These are phyloP conservation scores for Boletus sp. DNA, from an alignment of 1,284 basidiomycete species.

Conservation along the genomic window DNA sequence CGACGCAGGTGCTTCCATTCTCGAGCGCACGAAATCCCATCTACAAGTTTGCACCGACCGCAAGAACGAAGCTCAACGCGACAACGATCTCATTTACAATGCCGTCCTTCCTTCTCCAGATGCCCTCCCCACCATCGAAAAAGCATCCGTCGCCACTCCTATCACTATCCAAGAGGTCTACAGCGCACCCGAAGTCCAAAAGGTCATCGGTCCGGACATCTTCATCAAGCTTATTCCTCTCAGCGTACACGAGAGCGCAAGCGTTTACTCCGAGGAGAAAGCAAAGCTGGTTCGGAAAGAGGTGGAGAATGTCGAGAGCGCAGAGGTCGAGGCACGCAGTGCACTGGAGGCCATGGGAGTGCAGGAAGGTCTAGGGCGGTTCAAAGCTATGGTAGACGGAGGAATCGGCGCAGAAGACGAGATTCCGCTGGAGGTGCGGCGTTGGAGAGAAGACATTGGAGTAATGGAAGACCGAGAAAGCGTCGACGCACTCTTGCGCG, in stretches of 20 bases:
- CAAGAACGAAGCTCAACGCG: slow-evolving; percentile 73
- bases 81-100: slow-evolving; percentile 98
- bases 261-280: slow-evolving; percentile 97
- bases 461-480: slow-evolving; percentile 62
- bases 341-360: slow-evolving; percentile 83
- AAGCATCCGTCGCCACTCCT: slow-evolving; percentile 71
- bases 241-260: slow-evolving; percentile 93
- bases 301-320: slow-evolving; percentile 81
- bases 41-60: slow-evolving; percentile 74
- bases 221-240: slow-evolving; percentile 88
- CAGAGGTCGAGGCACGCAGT: slow-evolving; percentile 78
- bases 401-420: slow-evolving; percentile 64
- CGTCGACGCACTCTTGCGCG: slow-evolving; percentile 59
- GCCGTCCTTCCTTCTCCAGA: slow-evolving; percentile 85
- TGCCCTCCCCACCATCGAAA: slow-evolving; percentile 78
- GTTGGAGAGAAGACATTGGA: slow-evolving; percentile 76
- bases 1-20: slow-evolving; percentile 76
- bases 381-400: slow-evolving; percentile 74
- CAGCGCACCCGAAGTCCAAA: slow-evolving; percentile 86
- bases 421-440: slow-evolving; percentile 69
- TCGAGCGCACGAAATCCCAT: slow-evolving; percentile 83
- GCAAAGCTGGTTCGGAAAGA: slow-evolving; percentile 92
- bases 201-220: slow-evolving; percentile 90
- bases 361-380: slow-evolving; percentile 72
- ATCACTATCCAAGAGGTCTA: slow-evolving; percentile 95